A percentile compares a stretch with the other conserved stretches of the same genome.
phyloP scores from a whole-genome alignment of 2,329 filamentous ascomycete species.

The Fusarium globosum region DNA sequence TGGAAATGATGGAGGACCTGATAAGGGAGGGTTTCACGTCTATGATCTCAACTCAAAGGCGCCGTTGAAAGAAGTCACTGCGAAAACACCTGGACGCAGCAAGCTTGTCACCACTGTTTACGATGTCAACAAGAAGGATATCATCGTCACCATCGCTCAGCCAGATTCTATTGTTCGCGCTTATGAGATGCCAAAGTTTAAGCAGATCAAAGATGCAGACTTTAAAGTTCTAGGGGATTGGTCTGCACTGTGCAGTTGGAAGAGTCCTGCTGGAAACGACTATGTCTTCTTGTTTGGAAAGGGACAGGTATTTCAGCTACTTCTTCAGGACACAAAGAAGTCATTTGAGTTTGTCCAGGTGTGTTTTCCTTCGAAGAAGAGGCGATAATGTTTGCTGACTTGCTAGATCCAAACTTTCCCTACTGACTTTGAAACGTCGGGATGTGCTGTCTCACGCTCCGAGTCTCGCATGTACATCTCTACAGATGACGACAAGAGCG shows the following conservation, averaged over 20 bases:
- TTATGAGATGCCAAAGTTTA: conserved; percentile 50
- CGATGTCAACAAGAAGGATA: conserved; percentile 50
- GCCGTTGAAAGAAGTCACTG: conserved; percentile 47
- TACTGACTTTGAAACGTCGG: conserved; percentile 54
- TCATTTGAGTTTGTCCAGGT: conserved; percentile 54
- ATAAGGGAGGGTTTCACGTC: conserved; percentile 55
- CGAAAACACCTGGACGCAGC: conserved; percentile 55
- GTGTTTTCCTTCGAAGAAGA: background rate
- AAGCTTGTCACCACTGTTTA: conserved; percentile 57
- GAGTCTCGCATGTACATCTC: conserved; percentile 54
- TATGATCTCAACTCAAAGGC: conserved; percentile 49
- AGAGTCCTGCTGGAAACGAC: conserved; percentile 53
- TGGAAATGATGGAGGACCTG: conserved; percentile 59
- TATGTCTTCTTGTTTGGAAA: conserved; percentile 62
- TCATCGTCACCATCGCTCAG: conserved; percentile 55
- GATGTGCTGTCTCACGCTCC: conserved; percentile 54
- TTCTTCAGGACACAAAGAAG: conserved; percentile 48
- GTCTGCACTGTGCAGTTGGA: conserved; percentile 60
- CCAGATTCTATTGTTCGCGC: conserved; percentile 56
- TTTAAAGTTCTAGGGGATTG: conserved; percentile 57
- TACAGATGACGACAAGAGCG: conserved; percentile 50
- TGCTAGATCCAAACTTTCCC: conserved; percentile 56
- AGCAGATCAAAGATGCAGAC: conserved; percentile 48
- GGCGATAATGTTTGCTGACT: background rate
- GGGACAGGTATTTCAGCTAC: conserved; percentile 51